Percentiles rank a stretch among this genome's conserved stretches.
phyloP scores from a whole-genome alignment of 139 green algal species.

The Monoraphidium neglectum region DNA sequence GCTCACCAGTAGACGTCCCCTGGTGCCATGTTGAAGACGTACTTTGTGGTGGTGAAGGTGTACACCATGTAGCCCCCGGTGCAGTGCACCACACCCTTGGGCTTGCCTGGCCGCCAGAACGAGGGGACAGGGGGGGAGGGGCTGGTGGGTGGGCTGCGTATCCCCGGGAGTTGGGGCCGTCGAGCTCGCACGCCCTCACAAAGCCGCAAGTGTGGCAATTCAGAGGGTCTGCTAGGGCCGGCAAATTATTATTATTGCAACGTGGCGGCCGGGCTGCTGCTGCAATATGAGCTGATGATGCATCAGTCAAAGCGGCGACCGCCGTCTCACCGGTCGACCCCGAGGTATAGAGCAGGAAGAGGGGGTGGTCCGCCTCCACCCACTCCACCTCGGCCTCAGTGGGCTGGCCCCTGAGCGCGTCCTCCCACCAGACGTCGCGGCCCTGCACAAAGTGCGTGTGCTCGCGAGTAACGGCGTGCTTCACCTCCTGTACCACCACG shows the following conservation, averaged over 20 bases:
- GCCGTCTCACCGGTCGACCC: slow-evolving; percentile 72
- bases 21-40: slow-evolving; percentile 31
- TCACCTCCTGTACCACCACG: slow-evolving; percentile 67
- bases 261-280: no score
- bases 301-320: not conserved
- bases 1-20: no score
- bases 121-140: no score
- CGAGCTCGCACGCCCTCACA: no score
- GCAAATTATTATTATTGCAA: not conserved
- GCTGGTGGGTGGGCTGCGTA: no score
- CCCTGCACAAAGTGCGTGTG: slow-evolving; percentile 12
- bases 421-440: slow-evolving; percentile 88
- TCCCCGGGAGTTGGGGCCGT: no score
- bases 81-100: slow-evolving; percentile 95
- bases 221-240: no score
- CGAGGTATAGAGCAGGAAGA: slow-evolving; percentile 95
- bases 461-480: slow-evolving; percentile 18
- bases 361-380: slow-evolving; percentile 84
- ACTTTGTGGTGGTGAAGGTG: slow-evolving; percentile 38
- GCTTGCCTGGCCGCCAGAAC: slow-evolving; percentile 66
- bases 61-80: slow-evolving; percentile 89
- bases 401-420: slow-evolving; percentile 63
- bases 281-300: not conserved
- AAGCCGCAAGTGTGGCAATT: no score
- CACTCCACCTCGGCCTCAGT: slow-evolving; percentile 73